Percentiles rank a stretch among this genome's conserved stretches.
phyloP scores from a whole-genome alignment of 371 early-diverging fungal genomes.

The Lichtheimia hyalospora region DNA sequence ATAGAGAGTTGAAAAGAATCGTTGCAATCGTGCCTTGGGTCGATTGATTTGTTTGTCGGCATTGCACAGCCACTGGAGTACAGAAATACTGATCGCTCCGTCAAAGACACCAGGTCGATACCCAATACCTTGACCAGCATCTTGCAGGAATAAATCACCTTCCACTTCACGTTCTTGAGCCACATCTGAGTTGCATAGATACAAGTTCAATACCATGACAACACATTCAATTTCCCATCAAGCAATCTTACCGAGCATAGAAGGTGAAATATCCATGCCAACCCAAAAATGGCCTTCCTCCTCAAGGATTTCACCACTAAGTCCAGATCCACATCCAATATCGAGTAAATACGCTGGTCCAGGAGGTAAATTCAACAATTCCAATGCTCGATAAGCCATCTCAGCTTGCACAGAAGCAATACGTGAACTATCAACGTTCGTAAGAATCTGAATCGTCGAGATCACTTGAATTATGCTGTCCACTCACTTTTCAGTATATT shows the following conservation, averaged over 20 bases:
- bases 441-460: background rate
- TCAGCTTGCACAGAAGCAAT: constrained; percentile 92
- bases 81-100: constrained; percentile 97
- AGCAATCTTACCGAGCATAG: constrained; percentile 88
- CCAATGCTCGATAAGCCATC: constrained; percentile 91
- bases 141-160: constrained; percentile 92
- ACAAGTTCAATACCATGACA: background rate
- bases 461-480: background rate
- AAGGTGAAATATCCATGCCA: constrained; percentile 94
- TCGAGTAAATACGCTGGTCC: constrained; percentile 65
- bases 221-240: no score
- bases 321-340: constrained; percentile 54
- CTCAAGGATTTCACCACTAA: constrained; percentile 93
- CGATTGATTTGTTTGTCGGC: constrained; percentile 87
- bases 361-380: constrained; percentile 83
- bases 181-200: constrained; percentile 45
- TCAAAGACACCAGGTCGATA: constrained; percentile 98
- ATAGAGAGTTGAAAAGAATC: constrained; percentile 95
- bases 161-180: constrained; percentile 83
- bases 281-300: constrained; percentile 96
- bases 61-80: constrained; percentile 99
- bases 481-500: constrained; percentile 91
- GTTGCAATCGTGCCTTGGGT: constrained; percentile 81
- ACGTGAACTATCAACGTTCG: constrained; percentile 66
- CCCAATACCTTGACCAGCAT: constrained; percentile 95